Conservation (phyloP, 805 yeast species). For the Candida awuae region DNA sequence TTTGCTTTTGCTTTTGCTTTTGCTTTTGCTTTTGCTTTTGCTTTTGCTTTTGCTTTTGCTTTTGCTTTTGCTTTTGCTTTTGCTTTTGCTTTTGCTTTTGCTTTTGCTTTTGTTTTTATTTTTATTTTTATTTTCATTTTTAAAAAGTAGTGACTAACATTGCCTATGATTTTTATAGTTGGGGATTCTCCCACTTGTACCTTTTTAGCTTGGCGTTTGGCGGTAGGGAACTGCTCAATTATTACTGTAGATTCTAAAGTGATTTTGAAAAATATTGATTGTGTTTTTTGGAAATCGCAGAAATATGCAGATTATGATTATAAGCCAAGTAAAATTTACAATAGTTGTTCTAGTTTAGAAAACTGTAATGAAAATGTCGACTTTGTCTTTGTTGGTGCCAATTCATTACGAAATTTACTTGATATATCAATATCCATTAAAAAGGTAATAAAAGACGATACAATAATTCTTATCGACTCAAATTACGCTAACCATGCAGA, state of each 20-base stretch:
- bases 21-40: too few species aligned
- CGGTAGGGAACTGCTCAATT: slow-evolving; percentile 14
- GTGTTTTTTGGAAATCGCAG: slow-evolving; percentile 10
- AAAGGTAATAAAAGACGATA: slow-evolving; percentile 12
- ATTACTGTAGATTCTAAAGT: slow-evolving; percentile 12
- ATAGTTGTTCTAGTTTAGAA: background rate
- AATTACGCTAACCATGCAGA: slow-evolving; percentile 19
- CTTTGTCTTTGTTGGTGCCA: slow-evolving; percentile 18
- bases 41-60: too few species aligned
- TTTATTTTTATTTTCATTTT: too few species aligned
- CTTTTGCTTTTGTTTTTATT: too few species aligned
- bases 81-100: too few species aligned
- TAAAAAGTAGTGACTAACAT: background rate
- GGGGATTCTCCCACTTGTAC: slow-evolving; percentile 26
- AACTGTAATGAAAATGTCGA: slow-evolving; percentile 11
- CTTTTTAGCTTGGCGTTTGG: slow-evolving; percentile 25
- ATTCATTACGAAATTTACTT: slow-evolving; percentile 8
- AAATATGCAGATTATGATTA: slow-evolving; percentile 3
- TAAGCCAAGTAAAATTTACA: slow-evolving; percentile 2
- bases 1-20: too few species aligned
- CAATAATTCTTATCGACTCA: slow-evolving; percentile 25
- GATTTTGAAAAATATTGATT: background rate
- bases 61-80: too few species aligned
- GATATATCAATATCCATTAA: slow-evolving; percentile 7
- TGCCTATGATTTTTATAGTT: slow-evolving; percentile 12